phyloP scores from a whole-genome alignment of 306 rosid genomes.

The Fragaria vesca region DNA sequence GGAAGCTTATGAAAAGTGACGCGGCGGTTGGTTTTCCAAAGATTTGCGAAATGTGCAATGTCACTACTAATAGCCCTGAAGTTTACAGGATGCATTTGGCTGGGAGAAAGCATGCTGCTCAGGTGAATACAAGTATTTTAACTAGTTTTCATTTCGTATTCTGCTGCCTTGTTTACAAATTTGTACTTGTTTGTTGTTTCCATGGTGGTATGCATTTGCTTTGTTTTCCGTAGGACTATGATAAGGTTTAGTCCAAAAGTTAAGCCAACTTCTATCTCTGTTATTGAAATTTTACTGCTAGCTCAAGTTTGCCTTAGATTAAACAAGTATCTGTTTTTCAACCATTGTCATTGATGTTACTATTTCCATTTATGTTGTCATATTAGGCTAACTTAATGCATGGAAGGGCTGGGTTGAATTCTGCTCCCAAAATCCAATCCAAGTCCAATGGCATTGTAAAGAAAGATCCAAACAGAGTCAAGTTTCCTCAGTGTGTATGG shows the following conservation, averaged over 20 bases:
- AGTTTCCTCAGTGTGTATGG: slow-evolving; percentile 50
- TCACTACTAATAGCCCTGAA: slow-evolving; percentile 57
- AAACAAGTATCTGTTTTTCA: neutral
- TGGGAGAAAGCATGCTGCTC: slow-evolving; percentile 61
- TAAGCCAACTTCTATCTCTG: neutral
- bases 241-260: neutral
- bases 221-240: neutral
- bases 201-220: neutral
- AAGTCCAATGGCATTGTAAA: slow-evolving; percentile 31
- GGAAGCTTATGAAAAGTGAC: slow-evolving; percentile 35
- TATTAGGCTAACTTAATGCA: slow-evolving; percentile 49
- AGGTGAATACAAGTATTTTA: slow-evolving; percentile 43
- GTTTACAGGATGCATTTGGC: slow-evolving; percentile 49
- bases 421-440: slow-evolving; percentile 40
- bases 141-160: neutral
- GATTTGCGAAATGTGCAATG: slow-evolving; percentile 51
- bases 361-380: neutral
- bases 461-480: slow-evolving; percentile 41
- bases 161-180: neutral
- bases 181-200: neutral
- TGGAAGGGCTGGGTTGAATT: slow-evolving; percentile 33
- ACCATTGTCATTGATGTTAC: neutral
- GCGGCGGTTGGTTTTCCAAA: slow-evolving; percentile 38
- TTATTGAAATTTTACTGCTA: neutral
- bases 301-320: neutral